Base-by-base conservation (phyloP, 306 rosid species). In the Pyrus communis region DNA sequence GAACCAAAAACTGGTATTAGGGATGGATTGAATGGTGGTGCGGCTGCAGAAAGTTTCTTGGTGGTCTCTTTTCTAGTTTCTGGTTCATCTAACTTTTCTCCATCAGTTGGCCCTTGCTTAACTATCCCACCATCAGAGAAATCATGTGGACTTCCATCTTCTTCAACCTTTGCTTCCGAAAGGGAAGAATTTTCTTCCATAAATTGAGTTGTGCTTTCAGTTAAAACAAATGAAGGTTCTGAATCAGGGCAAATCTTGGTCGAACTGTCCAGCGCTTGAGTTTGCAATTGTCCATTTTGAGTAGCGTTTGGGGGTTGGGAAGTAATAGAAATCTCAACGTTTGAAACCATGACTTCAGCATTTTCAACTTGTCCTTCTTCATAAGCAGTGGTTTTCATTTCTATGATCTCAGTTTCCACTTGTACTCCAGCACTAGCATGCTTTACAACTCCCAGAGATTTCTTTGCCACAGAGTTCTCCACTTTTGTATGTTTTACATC, bases 21-120 rank as follows among this genome's bases (percentile, higher is more conserved):
- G 27, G 96, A 88, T 38, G 99, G 99, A 85, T 89, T 95, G 83
- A 89, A 95, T 31, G 97, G 99, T 68, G 97, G 97, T 70, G 99
- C 99, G 38, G 97, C 88, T 14, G 99, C 99, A 76, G 99, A 95
- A 73, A 95, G 99, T 86, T 95, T 92, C 87, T 91, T 95, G 79
- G 91, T 87, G 31, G 88, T 74, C 83, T 95, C 99, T 88, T 89
- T 95, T 76, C 86, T 93, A 54, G 86, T 61, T 82, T 92, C 97
- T 31, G 64, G 82, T 70, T 87, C 97, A 51, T 89, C 93, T 78
- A 84, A 89, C 74, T 89, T 92, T 84, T 89, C 96, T 68, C 73
- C 93, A 64, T 89, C 96, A 68, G 79, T 64, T 55, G 78, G 75
- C 30, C 30, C 78, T 62, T 84, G 43, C 74, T 87, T 74, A 74